phyloP scores from a whole-genome alignment of 2,329 filamentous ascomycete genomes.

The Phaeosphaeria sp. region DNA sequence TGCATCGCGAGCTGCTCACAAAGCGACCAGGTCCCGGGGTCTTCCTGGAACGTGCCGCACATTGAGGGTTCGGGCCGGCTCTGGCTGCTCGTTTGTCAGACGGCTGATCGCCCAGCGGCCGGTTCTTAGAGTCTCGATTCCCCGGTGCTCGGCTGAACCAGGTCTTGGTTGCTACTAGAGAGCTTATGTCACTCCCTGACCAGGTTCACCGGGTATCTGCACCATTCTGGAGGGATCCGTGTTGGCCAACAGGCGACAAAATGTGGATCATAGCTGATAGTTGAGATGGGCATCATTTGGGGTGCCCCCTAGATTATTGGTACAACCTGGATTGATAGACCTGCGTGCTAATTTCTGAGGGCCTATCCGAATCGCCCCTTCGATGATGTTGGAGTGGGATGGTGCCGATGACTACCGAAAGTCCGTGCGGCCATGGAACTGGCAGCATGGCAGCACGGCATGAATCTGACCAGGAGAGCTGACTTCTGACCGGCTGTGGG shows the following conservation, averaged over 20 bases:
- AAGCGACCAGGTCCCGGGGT: conserved; percentile 9
- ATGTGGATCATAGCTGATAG: neutral
- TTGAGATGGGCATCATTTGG: neutral
- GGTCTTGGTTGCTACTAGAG: conserved; percentile 9
- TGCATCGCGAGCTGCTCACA: conserved; percentile 6
- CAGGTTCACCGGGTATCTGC: conserved; percentile 16
- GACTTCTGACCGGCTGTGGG: conserved; percentile 25
- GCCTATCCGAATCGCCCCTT: conserved; percentile 21
- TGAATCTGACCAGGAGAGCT: conserved; percentile 35
- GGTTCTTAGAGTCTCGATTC: conserved; percentile 22
- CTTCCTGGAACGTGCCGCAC: conserved; percentile 27
- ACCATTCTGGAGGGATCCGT: conserved; percentile 9
- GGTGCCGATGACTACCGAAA: conserved; percentile 35
- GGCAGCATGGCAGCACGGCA: conserved; percentile 40
- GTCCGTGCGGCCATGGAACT: conserved; percentile 37
- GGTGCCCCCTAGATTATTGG: conserved; percentile 28
- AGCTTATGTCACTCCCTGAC: conserved; percentile 7
- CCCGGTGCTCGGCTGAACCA: conserved; percentile 25
- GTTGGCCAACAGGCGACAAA: neutral
- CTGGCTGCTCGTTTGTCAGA: conserved; percentile 27
- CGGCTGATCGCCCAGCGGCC: conserved; percentile 40
- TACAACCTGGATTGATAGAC: conserved; percentile 30
- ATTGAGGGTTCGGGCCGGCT: conserved; percentile 38
- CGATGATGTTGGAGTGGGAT: conserved; percentile 19
- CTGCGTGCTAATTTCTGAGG: conserved; percentile 24